phyloP scores from a whole-genome alignment of 2,329 filamentous ascomycete genomes.

The Beauveria pseudobassiana region DNA sequence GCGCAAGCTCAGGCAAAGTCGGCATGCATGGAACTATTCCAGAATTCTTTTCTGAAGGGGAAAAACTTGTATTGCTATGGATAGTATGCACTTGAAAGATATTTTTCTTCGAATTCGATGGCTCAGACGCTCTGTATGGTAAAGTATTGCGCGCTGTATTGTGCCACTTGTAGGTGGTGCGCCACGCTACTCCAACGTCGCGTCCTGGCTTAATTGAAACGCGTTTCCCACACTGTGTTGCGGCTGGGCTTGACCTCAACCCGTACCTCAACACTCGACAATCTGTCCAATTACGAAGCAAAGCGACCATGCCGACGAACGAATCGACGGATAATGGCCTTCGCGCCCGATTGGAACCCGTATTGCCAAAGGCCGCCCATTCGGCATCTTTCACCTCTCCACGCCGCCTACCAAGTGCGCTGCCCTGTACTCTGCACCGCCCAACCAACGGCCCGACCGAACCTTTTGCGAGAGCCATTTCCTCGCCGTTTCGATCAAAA shows the following conservation, averaged over 20 bases:
- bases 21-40: too few relatives aligned
- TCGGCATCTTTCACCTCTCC: slow-evolving; percentile 78
- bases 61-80: too few relatives aligned
- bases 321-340: background rate
- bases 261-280: background rate
- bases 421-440: slow-evolving; percentile 72
- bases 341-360: slow-evolving; percentile 30
- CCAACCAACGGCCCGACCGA: slow-evolving; percentile 60
- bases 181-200: background rate
- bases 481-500: slow-evolving; percentile 43
- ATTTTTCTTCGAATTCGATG: too few relatives aligned
- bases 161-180: background rate
- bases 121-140: background rate
- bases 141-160: background rate
- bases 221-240: background rate
- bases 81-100: too few relatives aligned
- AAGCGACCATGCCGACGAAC: background rate
- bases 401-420: slow-evolving; percentile 69
- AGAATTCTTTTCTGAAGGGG: too few relatives aligned
- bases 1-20: background rate
- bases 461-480: slow-evolving; percentile 88
- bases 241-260: background rate
- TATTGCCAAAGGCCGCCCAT: slow-evolving; percentile 46
- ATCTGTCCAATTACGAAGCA: background rate
- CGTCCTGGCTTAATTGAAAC: slow-evolving; percentile 9